Evolutionary conservation across 2,329 filamentous ascomycete species (phyloP).

Genomic region (Fusarium sublunatum): DNA sequence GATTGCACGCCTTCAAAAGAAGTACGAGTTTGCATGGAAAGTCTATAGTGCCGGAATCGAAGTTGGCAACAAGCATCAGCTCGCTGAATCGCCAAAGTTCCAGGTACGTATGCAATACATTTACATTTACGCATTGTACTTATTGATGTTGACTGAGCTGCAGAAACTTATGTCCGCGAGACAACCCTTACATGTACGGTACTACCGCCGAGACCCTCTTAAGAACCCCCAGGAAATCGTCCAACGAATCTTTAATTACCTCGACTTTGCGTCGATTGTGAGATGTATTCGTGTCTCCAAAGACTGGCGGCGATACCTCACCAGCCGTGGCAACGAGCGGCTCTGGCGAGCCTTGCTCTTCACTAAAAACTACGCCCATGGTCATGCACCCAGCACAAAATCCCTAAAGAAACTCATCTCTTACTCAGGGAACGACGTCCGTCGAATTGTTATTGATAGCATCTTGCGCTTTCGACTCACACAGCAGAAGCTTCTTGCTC

Average conservation of each 20-base stretch:
- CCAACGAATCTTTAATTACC: conserved; percentile 50
- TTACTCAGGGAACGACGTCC: conserved; percentile 49
- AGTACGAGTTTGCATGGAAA: conserved; percentile 54
- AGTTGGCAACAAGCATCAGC: conserved; percentile 44
- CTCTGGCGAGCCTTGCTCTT: conserved; percentile 52
- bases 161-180: conserved; percentile 52
- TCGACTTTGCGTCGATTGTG: conserved; percentile 51
- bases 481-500: conserved; percentile 45
- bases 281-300: conserved; percentile 51
- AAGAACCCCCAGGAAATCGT: conserved; percentile 53
- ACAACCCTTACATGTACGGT: conserved; percentile 51
- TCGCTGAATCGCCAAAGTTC: conserved; percentile 48
- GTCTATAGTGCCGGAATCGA: conserved; percentile 55
- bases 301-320: conserved; percentile 48
- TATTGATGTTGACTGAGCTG: conserved; percentile 1
- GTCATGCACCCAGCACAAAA: conserved; percentile 40
- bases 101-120: conserved; percentile 41
- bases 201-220: conserved; percentile 51
- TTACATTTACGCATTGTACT: neutral
- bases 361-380: conserved; percentile 30
- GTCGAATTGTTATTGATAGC: conserved; percentile 46
- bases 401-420: conserved; percentile 47
- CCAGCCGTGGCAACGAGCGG: conserved; percentile 43
- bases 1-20: conserved; percentile 52
- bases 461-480: conserved; percentile 46